A percentile compares a stretch with the other conserved stretches of the same genome.
Conservation (phyloP, 495 filamentous ascomycete species). For the Annulohypoxylon moriforme region DNA sequence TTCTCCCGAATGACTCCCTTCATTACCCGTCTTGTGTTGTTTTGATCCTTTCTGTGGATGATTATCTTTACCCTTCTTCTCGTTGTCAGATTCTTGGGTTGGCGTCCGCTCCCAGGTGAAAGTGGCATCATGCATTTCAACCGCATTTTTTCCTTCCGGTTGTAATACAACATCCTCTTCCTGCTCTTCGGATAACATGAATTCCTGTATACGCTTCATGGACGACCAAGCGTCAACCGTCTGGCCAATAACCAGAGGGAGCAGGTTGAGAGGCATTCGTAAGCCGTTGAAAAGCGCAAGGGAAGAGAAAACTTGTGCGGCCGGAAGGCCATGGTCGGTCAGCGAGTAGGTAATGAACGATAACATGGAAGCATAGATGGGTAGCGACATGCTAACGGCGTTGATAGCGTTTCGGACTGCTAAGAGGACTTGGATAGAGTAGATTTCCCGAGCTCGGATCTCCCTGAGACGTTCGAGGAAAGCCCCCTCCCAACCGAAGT, state of each 20-base stretch:
- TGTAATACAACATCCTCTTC: slow-evolving; percentile 77
- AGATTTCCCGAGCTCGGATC: slow-evolving; percentile 79
- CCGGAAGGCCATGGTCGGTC: slow-evolving; percentile 73
- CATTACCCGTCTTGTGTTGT: slow-evolving; percentile 46
- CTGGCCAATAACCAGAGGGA: slow-evolving; percentile 89
- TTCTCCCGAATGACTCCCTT: slow-evolving; percentile 41
- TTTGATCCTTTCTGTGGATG: slow-evolving; percentile 57
- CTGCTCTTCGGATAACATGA: slow-evolving; percentile 84
- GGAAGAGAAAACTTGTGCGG: slow-evolving; percentile 89
- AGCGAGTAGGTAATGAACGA: slow-evolving; percentile 93
- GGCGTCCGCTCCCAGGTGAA: slow-evolving; percentile 93
- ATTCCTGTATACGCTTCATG: slow-evolving; percentile 84
- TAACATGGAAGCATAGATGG: slow-evolving; percentile 93
- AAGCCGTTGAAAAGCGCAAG: slow-evolving; percentile 92
- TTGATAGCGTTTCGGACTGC: slow-evolving; percentile 86
- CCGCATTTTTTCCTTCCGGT: slow-evolving; percentile 70
- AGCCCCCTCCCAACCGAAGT: slow-evolving; percentile 91
- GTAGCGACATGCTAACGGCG: slow-evolving; percentile 77
- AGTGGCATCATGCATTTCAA: slow-evolving; percentile 76
- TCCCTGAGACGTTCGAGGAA: slow-evolving; percentile 81
- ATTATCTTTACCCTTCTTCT: slow-evolving; percentile 52
- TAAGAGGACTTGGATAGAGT: slow-evolving; percentile 80
- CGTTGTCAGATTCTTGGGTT: slow-evolving; percentile 66
- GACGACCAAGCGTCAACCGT: slow-evolving; percentile 90
- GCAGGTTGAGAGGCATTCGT: slow-evolving; percentile 86